These are phyloP conservation scores for Saccharomyces hybrid DNA, from an alignment of 1,139 yeast genomes.

Conservation along the genomic window DNA sequence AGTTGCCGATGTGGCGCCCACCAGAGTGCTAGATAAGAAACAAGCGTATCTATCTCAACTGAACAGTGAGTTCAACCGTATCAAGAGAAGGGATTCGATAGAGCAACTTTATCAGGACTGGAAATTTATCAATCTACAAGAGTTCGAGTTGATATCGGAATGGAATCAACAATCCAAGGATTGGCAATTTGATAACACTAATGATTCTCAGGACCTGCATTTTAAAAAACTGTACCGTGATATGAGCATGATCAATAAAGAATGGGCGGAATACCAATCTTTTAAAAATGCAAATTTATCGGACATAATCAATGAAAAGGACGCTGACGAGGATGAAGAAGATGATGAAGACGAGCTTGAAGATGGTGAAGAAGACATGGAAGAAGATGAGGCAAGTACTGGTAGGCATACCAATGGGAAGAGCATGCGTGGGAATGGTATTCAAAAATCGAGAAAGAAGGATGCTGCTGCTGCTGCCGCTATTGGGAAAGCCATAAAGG, in stretches of 20 bases:
- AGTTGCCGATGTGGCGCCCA: not conserved
- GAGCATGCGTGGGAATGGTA: conserved; percentile 6
- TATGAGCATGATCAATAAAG: conserved; percentile 15
- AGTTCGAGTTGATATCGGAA: conserved; percentile 31
- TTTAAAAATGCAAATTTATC: conserved; percentile 11
- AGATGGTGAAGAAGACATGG: conserved; percentile 16
- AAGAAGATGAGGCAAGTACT: conserved; percentile 1
- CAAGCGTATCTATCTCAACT: conserved; percentile 13
- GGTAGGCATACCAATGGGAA: conserved; percentile 9
- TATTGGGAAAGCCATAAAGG: conserved; percentile 7
- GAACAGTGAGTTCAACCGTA: conserved; percentile 18
- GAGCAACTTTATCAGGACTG: conserved; percentile 30
- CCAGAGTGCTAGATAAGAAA: not conserved
- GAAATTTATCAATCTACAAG: conserved; percentile 31
- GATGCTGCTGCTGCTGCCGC: conserved; percentile 15
- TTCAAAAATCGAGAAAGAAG: conserved; percentile 8
- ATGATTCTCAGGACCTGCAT: conserved; percentile 9
- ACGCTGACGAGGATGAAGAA: conserved; percentile 6
- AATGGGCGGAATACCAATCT: conserved; percentile 19
- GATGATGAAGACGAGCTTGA: conserved; percentile 10
- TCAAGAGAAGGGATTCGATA: conserved; percentile 22
- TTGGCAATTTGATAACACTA: conserved; percentile 11
- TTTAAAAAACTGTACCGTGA: conserved; percentile 16
- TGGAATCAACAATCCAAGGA: conserved; percentile 29
- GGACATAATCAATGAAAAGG: conserved; percentile 11